Base-by-base conservation (phyloP, 148 eudicot genomes). In the Vaccinium corymbosum region DNA sequence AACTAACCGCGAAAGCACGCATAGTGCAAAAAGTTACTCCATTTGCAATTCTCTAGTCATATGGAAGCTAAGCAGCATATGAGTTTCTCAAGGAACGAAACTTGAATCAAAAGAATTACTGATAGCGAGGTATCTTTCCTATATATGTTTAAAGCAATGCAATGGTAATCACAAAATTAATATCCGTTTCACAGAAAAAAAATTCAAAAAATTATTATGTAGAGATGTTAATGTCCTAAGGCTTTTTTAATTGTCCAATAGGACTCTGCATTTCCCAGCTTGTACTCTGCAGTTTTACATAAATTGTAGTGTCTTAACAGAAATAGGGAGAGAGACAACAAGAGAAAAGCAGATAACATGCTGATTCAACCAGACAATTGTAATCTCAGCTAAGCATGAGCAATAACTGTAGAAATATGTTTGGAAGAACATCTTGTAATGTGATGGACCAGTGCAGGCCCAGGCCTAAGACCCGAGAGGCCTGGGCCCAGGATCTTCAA, bases 261-360 rank as follows among this genome's bases (percentile, higher is more conserved):
- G 71, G 82, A 20, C 29, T 80, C 51, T 19, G 14, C 71, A 56
- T 49, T 76, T 76, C 57, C 55, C 78, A 48, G 57, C 27, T 50
- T 48, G 11, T 14, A 25, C 52, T n/a, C 32, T 29, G 32, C 80
- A 17, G 16, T 19, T 75, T 20, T 46, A 19, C 19, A 53, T 42
- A 46, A 75, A 19, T 7, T 19, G 19, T 20, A 75, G 52, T 6
- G 48, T n/a, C 51, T 42, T 75, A 14, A 8, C 25, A 79, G 64
- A 27, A 32, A 29, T 20, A 55, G 61, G 48, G 66, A 55, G 66
- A 53, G 35, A 29, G 22, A 29, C 35, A 78, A 25, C 13, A 79
- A 57, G 35, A 17, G 32, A 59, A 80, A 80, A 19, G 52, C 8
- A 38, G 71, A 59, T 59, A 22, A 80, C 71, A 59, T 80, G 19